Evolutionary conservation across 2,329 filamentous ascomycete species (phyloP).

Genomic region (Teratosphaeria viscida): DNA sequence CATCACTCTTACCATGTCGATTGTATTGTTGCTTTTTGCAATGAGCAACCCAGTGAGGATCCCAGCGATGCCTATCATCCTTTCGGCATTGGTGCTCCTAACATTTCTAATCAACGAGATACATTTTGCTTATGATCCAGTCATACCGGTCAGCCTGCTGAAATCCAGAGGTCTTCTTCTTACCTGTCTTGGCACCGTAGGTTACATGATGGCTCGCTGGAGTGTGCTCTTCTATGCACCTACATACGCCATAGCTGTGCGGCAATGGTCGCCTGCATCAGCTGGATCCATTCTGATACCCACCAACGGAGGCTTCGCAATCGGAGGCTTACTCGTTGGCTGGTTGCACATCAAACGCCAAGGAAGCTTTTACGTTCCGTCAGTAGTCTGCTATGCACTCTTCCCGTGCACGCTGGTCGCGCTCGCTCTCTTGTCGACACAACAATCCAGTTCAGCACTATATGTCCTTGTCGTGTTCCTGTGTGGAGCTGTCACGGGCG

Average conservation of each 20-base stretch:
- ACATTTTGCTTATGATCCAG: conserved; percentile 54
- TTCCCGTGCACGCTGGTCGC: conserved; percentile 52
- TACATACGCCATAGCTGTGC: conserved; percentile 67
- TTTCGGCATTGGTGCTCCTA: conserved; percentile 50
- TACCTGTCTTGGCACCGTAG: conserved; percentile 63
- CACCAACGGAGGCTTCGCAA: conserved; percentile 69
- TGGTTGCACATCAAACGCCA: conserved; percentile 63
- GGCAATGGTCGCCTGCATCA: conserved; percentile 55
- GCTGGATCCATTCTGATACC: conserved; percentile 70
- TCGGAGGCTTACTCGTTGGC: conserved; percentile 63
- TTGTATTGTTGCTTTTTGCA: conserved; percentile 62
- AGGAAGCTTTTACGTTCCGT: conserved; percentile 57
- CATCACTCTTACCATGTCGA: conserved; percentile 49
- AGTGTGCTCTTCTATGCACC: conserved; percentile 70
- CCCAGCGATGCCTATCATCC: conserved; percentile 46
- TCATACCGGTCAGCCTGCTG: conserved; percentile 63
- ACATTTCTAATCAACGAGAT: conserved; percentile 53
- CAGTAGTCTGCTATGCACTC: conserved; percentile 43
- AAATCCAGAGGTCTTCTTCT: conserved; percentile 60
- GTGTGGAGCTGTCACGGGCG: conserved; percentile 64
- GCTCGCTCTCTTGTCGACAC: conserved; percentile 47
- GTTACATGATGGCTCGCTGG: conserved; percentile 75
- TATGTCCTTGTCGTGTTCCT: conserved; percentile 54
- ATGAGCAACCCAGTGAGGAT: conserved; percentile 54
- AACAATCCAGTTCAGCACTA: conserved; percentile 38